Evolutionary conservation across 2,329 filamentous ascomycete species (phyloP), one percentile per base, ranked within the genome.

Genomic region (Zymoseptoria tritici): DNA sequence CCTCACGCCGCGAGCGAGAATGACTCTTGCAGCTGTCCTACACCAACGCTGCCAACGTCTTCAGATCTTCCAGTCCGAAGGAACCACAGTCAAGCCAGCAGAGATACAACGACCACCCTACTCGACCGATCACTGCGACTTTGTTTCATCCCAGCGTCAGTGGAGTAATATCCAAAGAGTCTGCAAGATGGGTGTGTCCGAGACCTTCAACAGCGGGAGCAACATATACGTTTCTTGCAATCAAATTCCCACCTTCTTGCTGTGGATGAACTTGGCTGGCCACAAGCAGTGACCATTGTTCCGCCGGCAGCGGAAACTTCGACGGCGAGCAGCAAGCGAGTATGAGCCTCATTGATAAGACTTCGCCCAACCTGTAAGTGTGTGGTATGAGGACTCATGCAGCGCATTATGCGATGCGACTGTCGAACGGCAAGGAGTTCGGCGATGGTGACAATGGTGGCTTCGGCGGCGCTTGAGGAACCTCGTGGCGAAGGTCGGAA

Each of bases 1-100:
- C 36, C n/a, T 24, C 22, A 53, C 75, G 74, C 0, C 76, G 76
- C 52, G 80, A 82, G 66, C 80, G 82, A 67, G 79, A 77, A 73
- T 73, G 74, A 2, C 68, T 82, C 26, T 81, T 81, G 64, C 76
- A 82, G 62, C 77, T 80, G 64, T 75, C 78, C 52, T 72, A 80
- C 55, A 68, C 75, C 60, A 71, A 73, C 26, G 79, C 81, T 0
- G 67, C 71, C 55, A 81, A 82, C 63, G 77, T 83, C 7, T 72
- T 80, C 55, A 72, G 80, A 9, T 75, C 73, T 5, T 57, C 81
- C 67, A 72, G 80, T 46, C 79, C 83, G 71, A 76, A 54, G 81
- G 83, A 70, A 81, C 80, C 16, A 80, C 80, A 62, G 9, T 59
- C n/a, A 73, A 75, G 4, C 77, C 77, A 7, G 65, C 66, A 2